Conservation (phyloP, 208 protist species). For the Balamuthia mandrillaris region DNA sequence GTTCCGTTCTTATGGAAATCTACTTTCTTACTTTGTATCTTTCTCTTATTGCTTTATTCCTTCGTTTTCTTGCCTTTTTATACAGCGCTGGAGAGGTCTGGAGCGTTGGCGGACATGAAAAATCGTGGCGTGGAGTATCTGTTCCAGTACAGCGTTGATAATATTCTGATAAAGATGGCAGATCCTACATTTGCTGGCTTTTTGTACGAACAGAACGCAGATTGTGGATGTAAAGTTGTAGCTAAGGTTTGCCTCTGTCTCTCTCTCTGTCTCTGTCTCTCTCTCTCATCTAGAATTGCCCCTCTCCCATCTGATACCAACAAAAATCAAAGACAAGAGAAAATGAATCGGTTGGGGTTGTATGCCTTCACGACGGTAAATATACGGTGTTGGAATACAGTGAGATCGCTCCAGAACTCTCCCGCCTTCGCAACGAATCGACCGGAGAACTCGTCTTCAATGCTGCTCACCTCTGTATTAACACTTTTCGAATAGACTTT, state of each 20-base stretch:
- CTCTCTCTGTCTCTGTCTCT: neutral
- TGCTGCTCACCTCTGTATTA: conserved; percentile 93
- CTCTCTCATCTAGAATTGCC: neutral
- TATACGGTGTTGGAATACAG: conserved; percentile 95
- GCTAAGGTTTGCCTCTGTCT: conserved; percentile 72
- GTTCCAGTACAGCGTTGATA: conserved; percentile 95
- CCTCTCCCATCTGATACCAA: neutral
- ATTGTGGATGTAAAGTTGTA: conserved; percentile 89
- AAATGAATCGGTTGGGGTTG: conserved; percentile 87
- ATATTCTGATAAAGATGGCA: conserved; percentile 86
- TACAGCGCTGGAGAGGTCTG: conserved; percentile 57
- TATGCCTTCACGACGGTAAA: conserved; percentile 77
- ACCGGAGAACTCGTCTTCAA: conserved; percentile 87
- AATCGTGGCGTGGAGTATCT: conserved; percentile 83
- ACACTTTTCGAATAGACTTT: conserved; percentile 84
- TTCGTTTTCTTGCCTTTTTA: conserved; percentile 42
- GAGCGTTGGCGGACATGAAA: conserved; percentile 79
- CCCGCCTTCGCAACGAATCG: conserved; percentile 57
- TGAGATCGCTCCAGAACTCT: conserved; percentile 85
- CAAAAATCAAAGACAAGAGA: conserved; percentile 39
- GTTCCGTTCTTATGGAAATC: neutral
- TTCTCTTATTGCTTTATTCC: conserved; percentile 3
- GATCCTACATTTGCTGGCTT: conserved; percentile 93
- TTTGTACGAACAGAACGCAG: conserved; percentile 67
- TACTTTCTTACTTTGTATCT: conserved; percentile 6